Percentiles rank a stretch among this genome's conserved stretches.
These are phyloP conservation scores for Fusarium foetens DNA, from an alignment of 2,329 filamentous ascomycete genomes.

Conservation along the genomic window DNA sequence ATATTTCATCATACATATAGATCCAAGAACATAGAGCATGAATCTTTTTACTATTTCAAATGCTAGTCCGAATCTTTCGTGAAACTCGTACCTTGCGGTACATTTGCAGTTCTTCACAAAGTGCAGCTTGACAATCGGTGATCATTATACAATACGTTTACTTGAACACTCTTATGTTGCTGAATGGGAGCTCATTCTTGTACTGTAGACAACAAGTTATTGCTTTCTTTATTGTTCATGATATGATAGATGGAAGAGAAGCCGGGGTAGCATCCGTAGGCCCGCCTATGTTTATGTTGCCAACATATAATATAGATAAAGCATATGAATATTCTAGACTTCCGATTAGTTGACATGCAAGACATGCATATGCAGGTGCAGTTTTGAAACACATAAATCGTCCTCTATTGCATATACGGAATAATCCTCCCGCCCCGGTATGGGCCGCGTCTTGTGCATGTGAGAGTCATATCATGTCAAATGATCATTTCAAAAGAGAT, in stretches of 20 bases:
- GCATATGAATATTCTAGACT: background rate
- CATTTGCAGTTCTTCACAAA: background rate
- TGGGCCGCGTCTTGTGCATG: background rate
- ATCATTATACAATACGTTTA: background rate
- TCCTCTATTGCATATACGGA: conserved; percentile 10
- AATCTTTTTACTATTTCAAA: background rate
- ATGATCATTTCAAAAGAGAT: accelerated
- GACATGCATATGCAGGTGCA: conserved; percentile 22
- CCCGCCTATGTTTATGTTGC: background rate
- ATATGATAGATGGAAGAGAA: background rate
- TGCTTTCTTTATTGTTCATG: background rate
- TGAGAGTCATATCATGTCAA: background rate
- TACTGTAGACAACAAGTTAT: background rate
- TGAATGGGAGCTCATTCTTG: background rate
- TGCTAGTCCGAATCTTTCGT: background rate
- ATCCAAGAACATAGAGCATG: conserved; percentile 4
- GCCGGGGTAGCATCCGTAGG: background rate
- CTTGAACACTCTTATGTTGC: background rate
- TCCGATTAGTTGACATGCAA: conserved; percentile 14
- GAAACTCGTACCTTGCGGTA: background rate
- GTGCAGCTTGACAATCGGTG: background rate
- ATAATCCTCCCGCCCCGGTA: background rate
- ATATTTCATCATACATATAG: conserved; percentile 25
- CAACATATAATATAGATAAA: background rate
- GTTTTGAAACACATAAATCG: conserved; percentile 28